Evolutionary conservation across 192 early-diverging fungal species (phyloP), one percentile per base, ranked within the genome.

Genomic region (Podochytrium sp.): DNA sequence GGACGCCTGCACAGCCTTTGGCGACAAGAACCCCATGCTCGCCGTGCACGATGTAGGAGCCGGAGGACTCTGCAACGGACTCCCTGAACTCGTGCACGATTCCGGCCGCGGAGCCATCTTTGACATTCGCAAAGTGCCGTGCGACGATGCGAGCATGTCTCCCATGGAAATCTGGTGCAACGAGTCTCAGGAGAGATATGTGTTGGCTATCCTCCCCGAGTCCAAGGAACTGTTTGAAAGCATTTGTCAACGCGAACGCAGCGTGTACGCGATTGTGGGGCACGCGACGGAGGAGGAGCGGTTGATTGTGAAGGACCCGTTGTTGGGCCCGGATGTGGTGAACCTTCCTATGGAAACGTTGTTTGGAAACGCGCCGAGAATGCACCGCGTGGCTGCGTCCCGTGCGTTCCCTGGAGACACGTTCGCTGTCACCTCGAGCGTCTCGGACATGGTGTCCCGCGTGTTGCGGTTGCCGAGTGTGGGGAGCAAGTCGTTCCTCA

Each of bases 81-180:
- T 99, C 52, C 92, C 98, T 29, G 98, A 99, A 85, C 91, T 98
- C 65, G 98, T 99, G 33, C 93, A 99, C 79, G 98, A 98, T 81
- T 85, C 90, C 61, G 90, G 88, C 59, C 89, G 96, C 33, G 98
- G 98, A 61, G 97, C 95, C 35, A 63, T 81, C 2, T 93, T 99
- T 78, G 91, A 98, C 84, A 79, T 99, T 35, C 93, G 97, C 39
- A 88, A 92, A 40, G 91, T 99, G 55, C 95, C 93, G 27, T 90
- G 88, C 66, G 96, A 94, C 73, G 98, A 99, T 71, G 85, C 90
- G 12, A 80, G 90, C 57, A 92, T 99, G 92, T 95, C 93, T 55
- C 98, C 98, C n/a, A 98, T 99, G 98, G 98, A 98, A 79, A 97
- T 99, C 52, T 99, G 98, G 98, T 99, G 98, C 84, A 99, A 99